Evolutionary conservation across 768 basidiomycete genomes (phyloP), one percentile per base, ranked within the genome.

Genomic region (Kwoniella sp.): DNA sequence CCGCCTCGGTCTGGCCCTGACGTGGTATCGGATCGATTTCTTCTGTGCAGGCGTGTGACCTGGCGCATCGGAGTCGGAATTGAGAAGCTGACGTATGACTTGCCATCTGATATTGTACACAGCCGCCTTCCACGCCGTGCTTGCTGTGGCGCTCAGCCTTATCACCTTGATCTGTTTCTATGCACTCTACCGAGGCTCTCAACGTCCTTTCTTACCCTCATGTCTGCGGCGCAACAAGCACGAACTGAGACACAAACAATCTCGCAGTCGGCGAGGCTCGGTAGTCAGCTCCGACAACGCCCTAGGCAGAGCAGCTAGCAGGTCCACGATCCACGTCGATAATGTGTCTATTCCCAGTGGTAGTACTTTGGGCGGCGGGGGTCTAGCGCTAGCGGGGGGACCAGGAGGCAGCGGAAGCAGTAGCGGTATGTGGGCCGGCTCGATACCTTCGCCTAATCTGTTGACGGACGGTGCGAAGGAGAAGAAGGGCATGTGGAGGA

Each of bases 401-500:
- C 41, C 41, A n/a, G 41, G 41, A 11, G 41, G 41, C n/a, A n/a
- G n/a, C n/a, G n/a, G n/a, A n/a, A n/a, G n/a, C n/a, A n/a, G n/a
- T n/a, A 13, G 34, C 5, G 34, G 34, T 34, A 45, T 45, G 41
- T 45, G 41, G 41, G 41, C 41, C 9, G 41, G 41, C 11, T 45
- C 41, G 41, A 45, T 45, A 17, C 41, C 41, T 11, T 45, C 41
- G 5, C 41, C 41, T 45, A 45, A 45, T 20, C 17, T 45, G 41
- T 45, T 45, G 41, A 45, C 41, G 41, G 41, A 45, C 15, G 41
- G 41, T 20, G 41, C 41, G 17, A 45, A 17, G 17, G 53, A 37
- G 55, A 53, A 41, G n/a, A 48, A 34, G 48, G 26, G 13, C 17
- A 31, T 51, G 28, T 51, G 63, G 62, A 50, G 62, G 47, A 55